Conservation (phyloP, 352 stramenopile genomes). For the Globisporangium emineosum region DNA sequence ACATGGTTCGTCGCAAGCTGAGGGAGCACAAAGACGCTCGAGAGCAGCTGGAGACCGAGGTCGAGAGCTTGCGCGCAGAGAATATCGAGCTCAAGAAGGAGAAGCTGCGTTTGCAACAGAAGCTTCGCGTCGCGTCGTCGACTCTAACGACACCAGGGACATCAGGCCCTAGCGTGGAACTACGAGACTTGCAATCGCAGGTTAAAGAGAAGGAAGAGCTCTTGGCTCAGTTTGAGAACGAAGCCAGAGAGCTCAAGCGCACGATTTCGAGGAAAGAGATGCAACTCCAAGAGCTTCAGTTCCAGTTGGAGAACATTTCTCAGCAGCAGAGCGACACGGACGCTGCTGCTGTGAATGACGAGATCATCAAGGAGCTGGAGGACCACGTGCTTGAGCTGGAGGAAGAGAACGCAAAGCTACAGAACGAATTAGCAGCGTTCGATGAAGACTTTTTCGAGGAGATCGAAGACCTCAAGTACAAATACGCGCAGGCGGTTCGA, state of each 20-base stretch:
- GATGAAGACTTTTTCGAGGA: constrained; percentile 95
- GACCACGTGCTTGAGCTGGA: constrained; percentile 34
- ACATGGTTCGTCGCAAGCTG: constrained; percentile 41
- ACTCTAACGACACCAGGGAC: constrained; percentile 15
- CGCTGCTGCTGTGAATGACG: constrained; percentile 6
- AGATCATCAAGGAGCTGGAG: constrained; percentile 4
- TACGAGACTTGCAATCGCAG: constrained; percentile 19
- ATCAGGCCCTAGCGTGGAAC: constrained; percentile 15
- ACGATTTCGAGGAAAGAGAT: not conserved
- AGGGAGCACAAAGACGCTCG: constrained; percentile 42
- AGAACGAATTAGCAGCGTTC: constrained; percentile 86
- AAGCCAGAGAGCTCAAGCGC: not conserved
- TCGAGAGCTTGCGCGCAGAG: constrained; percentile 39
- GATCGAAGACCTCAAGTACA: constrained; percentile 95
- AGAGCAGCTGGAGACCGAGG: constrained; percentile 33
- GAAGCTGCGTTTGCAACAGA: constrained; percentile 68
- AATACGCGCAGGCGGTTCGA: constrained; percentile 86
- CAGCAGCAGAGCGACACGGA: not conserved
- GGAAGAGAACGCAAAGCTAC: constrained; percentile 72
- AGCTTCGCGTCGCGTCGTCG: constrained; percentile 42
- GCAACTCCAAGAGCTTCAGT: constrained; percentile 32
- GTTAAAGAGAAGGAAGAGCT: constrained; percentile 25
- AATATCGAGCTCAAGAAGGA: constrained; percentile 47
- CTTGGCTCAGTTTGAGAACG: not conserved
- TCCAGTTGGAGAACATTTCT: constrained; percentile 5